Percentiles rank a stretch among this genome's conserved stretches.
Evolutionary conservation across 768 basidiomycete genomes (phyloP).

Genomic region (Phanerodontia chrysosporium): DNA sequence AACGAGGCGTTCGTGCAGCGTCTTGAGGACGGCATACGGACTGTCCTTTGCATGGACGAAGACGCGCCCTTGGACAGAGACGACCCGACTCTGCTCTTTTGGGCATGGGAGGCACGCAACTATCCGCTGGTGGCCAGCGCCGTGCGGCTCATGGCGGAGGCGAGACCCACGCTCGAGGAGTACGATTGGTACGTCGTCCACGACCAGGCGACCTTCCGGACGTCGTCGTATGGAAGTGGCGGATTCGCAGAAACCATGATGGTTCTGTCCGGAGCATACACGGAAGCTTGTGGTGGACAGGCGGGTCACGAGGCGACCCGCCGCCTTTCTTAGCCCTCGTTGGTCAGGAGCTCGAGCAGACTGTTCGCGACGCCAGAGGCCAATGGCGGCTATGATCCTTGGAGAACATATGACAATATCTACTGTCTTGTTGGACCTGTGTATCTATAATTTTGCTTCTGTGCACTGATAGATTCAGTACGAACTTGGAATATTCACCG

Average conservation of each 20-base stretch:
- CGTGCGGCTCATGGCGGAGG: not conserved
- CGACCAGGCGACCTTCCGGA: not conserved
- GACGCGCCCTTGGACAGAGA: not conserved
- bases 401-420: no score
- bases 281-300: not conserved
- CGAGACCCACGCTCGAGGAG: conserved; percentile 1
- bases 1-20: no score
- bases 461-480: no score
- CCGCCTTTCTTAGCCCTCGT: not conserved
- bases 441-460: no score
- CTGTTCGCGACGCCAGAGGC: not conserved
- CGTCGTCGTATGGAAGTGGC: not conserved
- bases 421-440: no score
- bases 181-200: conserved; percentile 5
- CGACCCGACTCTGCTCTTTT: not conserved
- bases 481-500: not conserved
- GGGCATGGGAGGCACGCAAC: conserved; percentile 6
- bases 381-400: not conserved
- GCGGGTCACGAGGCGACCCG: not conserved
- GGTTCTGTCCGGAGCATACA: not conserved
- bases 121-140: not conserved
- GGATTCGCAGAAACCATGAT: not conserved
- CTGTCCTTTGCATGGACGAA: not conserved
- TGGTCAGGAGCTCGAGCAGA: not conserved
- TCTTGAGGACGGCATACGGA: not conserved